A percentile compares a stretch with the other conserved stretches of the same genome.
phyloP scores from a whole-genome alignment of 495 filamentous ascomycete genomes.

The Terfezia boudieri region DNA sequence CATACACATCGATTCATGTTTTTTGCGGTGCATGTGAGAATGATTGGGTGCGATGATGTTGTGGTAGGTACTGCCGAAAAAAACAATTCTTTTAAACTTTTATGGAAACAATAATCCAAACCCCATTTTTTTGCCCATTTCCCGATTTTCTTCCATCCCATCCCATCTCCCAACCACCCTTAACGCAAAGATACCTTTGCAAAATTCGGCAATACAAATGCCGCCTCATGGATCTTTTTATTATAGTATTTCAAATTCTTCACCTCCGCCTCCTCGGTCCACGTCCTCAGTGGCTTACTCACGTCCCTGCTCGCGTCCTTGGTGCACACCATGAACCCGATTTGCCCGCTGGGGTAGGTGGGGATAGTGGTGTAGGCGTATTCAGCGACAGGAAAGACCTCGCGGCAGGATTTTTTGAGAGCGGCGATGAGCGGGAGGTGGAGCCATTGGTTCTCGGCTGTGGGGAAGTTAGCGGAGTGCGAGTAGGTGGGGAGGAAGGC shows the following conservation, averaged over 20 bases:
- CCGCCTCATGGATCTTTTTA: conserved; percentile 77
- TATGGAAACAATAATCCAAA: no score
- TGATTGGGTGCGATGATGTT: no score
- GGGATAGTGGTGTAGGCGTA: conserved; percentile 99
- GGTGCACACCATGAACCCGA: conserved; percentile 99
- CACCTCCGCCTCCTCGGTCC: conserved; percentile 70
- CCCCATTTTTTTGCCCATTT: no score
- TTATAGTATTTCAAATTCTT: conserved; percentile 91
- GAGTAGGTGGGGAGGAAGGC: no score
- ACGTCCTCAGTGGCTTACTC: conserved; percentile 54
- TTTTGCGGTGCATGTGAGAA: no score
- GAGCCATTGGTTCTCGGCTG: conserved; percentile 98
- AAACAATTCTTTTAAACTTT: no score
- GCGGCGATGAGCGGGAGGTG: conserved; percentile 75
- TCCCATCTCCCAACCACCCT: background rate
- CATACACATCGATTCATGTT: no score
- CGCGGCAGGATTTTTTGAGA: conserved; percentile 86
- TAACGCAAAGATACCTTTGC: conserved; percentile 54
- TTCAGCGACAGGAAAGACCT: conserved; percentile 93
- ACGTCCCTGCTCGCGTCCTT: conserved; percentile 75
- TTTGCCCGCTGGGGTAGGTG: conserved; percentile 96
- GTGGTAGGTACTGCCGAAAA: no score
- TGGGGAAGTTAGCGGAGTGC: background rate
- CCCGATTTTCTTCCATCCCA: background rate
- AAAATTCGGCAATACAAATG: conserved; percentile 82